These are phyloP conservation scores for Globisporangium abappressorium DNA, from an alignment of 352 stramenopile genomes.

Conservation along the genomic window DNA sequence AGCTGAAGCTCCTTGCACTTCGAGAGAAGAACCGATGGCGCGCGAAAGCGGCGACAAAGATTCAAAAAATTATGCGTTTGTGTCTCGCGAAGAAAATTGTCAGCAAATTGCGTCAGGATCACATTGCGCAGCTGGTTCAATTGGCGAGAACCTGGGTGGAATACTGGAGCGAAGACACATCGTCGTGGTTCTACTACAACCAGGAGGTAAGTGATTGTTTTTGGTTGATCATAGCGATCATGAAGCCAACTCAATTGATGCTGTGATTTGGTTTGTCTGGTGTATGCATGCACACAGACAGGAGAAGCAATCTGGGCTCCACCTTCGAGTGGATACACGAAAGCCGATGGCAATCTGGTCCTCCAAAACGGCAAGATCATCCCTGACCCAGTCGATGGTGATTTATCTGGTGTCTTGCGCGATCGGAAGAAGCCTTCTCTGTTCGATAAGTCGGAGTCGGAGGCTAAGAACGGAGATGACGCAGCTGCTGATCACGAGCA, in stretches of 20 bases:
- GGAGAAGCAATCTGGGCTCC: constrained; percentile 70
- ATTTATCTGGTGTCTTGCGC: constrained; percentile 28
- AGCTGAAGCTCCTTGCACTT: constrained; percentile 63
- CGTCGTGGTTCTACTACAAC: constrained; percentile 82
- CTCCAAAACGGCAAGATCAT: constrained; percentile 70
- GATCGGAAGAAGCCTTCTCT: constrained; percentile 20
- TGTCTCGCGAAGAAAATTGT: constrained; percentile 46
- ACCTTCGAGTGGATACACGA: constrained; percentile 67
- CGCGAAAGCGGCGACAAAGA: constrained; percentile 54
- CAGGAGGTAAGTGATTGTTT: constrained; percentile 27
- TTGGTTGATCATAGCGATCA: background rate
- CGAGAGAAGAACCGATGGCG: constrained; percentile 55
- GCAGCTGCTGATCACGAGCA: constrained; percentile 7
- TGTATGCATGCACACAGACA: constrained; percentile 27
- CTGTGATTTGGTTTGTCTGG: background rate
- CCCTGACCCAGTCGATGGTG: constrained; percentile 40
- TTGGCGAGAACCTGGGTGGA: constrained; percentile 59
- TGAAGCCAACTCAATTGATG: background rate
- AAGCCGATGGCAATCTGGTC: constrained; percentile 59
- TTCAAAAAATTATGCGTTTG: constrained; percentile 55
- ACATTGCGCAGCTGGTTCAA: constrained; percentile 35
- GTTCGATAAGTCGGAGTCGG: constrained; percentile 12
- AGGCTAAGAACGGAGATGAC: background rate
- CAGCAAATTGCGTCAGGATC: constrained; percentile 27
- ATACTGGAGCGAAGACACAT: constrained; percentile 74